Conservation (phyloP, 2,329 filamentous ascomycete species). For the Gaeumannomyces sp. region DNA sequence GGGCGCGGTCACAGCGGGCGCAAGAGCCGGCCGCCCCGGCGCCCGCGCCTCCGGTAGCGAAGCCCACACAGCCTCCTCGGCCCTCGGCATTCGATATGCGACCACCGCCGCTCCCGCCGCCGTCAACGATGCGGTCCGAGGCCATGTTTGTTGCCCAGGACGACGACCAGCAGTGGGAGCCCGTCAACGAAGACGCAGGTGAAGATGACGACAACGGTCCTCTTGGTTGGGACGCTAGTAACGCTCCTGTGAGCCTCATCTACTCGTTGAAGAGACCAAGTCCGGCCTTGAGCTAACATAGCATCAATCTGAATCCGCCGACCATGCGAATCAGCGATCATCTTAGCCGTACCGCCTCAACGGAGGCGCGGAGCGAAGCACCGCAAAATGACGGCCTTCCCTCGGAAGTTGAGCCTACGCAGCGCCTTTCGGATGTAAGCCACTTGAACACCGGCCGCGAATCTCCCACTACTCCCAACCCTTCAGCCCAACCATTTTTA, state of each 20-base stretch:
- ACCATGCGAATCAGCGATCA: conserved; percentile 19
- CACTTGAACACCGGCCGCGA: background rate
- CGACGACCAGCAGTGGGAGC: conserved; percentile 68
- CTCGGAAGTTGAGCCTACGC: conserved; percentile 60
- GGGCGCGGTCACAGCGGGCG: conserved; percentile 2
- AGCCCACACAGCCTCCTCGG: conserved; percentile 19
- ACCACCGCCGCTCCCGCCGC: conserved; percentile 33
- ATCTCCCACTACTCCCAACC: background rate
- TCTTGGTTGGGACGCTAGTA: conserved; percentile 68
- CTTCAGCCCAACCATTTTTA: conserved; percentile 16
- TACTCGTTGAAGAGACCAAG: background rate
- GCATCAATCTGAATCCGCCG: conserved; percentile 10
- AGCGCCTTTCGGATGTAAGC: conserved; percentile 62
- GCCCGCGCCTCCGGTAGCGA: background rate
- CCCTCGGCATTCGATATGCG: conserved; percentile 27
- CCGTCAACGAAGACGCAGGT: conserved; percentile 51
- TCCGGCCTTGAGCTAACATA: background rate
- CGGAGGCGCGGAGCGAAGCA: conserved; percentile 11
- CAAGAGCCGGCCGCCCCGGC: conserved; percentile 10
- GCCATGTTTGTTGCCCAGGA: conserved; percentile 64
- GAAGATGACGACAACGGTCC: conserved; percentile 61
- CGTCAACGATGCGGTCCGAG: conserved; percentile 55
- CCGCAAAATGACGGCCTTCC: conserved; percentile 11
- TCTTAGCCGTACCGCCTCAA: conserved; percentile 15
- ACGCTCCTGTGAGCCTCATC: conserved; percentile 45